These are phyloP conservation scores for Cucurbita ficifolia DNA, from an alignment of 306 rosid species.

Conservation along the genomic window DNA sequence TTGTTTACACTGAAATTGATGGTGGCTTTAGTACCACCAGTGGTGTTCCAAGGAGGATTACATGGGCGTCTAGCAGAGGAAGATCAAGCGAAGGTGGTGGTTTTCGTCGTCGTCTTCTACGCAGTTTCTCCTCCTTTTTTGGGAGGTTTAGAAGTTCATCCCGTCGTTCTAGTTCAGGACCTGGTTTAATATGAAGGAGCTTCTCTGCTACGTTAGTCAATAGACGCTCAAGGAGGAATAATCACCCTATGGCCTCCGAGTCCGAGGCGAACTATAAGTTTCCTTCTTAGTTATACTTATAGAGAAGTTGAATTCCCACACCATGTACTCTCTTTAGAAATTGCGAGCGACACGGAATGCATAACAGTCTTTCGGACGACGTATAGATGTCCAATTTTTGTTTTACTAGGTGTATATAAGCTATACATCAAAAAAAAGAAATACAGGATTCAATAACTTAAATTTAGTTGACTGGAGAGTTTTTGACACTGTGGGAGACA, in stretches of 20 bases:
- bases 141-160: slow-evolving; percentile 33
- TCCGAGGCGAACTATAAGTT: slow-evolving; percentile 10
- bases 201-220: slow-evolving; percentile 19
- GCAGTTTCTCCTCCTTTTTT: slow-evolving; percentile 28
- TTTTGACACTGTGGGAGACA: not conserved
- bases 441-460: not conserved
- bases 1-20: slow-evolving; percentile 63
- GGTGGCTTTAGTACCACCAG: slow-evolving; percentile 43
- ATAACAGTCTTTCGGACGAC: not conserved
- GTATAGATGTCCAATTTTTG: not conserved
- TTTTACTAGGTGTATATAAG: not conserved
- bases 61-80: slow-evolving; percentile 30
- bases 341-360: not conserved
- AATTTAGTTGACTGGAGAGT: not conserved
- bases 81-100: slow-evolving; percentile 46
- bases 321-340: not conserved
- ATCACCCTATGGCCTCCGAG: slow-evolving; percentile 17
- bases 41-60: slow-evolving; percentile 42
- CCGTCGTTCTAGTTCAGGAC: slow-evolving; percentile 17
- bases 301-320: not conserved
- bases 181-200: slow-evolving; percentile 11
- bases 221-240: slow-evolving; percentile 26
- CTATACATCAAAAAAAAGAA: slow-evolving; percentile 1
- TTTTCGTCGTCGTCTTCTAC: slow-evolving; percentile 21
- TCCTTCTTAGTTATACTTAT: not conserved